Evolutionary conservation across 306 rosid species (phyloP).

Genomic region (Gynostemma pentaphyllum): DNA sequence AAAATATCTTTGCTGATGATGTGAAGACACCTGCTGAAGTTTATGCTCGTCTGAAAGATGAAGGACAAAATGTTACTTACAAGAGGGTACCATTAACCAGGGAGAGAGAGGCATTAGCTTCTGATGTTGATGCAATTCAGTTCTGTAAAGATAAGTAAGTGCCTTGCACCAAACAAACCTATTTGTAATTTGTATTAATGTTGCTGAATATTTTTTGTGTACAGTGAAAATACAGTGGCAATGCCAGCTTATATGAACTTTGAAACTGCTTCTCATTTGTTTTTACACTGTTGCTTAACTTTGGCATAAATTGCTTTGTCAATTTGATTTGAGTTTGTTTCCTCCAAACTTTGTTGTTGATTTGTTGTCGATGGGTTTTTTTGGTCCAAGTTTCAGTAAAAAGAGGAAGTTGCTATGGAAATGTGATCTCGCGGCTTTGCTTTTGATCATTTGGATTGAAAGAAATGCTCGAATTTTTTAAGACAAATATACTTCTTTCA

Average conservation of each 20-base stretch:
- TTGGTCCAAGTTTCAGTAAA: too few relatives aligned
- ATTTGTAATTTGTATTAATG: not conserved
- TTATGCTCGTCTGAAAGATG: conserved; percentile 48
- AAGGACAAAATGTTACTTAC: conserved; percentile 50
- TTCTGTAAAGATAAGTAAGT: conserved; percentile 62
- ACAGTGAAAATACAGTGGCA: not conserved
- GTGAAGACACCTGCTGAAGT: conserved; percentile 85
- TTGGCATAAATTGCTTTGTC: too few relatives aligned
- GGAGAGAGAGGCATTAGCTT: conserved; percentile 70
- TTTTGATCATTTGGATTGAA: too few relatives aligned
- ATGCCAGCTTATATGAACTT: not conserved
- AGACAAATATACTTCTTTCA: too few relatives aligned
- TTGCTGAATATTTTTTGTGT: not conserved
- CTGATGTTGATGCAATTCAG: conserved; percentile 76
- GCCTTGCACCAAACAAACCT: conserved; percentile 1
- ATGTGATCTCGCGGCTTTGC: too few relatives aligned
- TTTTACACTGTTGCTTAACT: too few relatives aligned
- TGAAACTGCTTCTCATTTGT: too few relatives aligned
- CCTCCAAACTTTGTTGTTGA: too few relatives aligned
- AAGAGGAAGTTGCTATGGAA: too few relatives aligned
- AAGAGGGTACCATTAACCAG: conserved; percentile 72
- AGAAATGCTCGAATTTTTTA: too few relatives aligned
- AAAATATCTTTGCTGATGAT: conserved; percentile 57
- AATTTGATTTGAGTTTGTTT: too few relatives aligned
- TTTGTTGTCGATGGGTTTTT: too few relatives aligned